Percentiles rank a stretch among this genome's conserved stretches.
Evolutionary conservation across 2,329 filamentous ascomycete species (phyloP).

Genomic region (Neofusicoccum laricinum): DNA sequence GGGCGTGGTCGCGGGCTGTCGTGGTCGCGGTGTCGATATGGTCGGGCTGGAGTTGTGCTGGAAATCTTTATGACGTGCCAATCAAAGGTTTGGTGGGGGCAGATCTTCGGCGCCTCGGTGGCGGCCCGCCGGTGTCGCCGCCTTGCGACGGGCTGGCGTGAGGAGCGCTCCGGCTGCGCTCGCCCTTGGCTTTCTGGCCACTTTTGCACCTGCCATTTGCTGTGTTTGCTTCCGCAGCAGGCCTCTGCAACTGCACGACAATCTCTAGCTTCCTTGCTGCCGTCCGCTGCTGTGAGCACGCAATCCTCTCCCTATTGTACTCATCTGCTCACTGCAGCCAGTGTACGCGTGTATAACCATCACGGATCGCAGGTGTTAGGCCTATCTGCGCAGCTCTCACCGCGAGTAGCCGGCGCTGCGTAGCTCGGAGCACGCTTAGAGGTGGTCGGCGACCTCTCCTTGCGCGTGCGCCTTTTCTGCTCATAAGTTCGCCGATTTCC

Average conservation of each 20-base stretch:
- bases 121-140: not conserved
- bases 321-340: conserved; percentile 4
- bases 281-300: conserved; percentile 8
- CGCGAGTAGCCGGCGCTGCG: conserved; percentile 13
- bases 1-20: not conserved
- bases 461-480: not conserved
- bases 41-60: not conserved
- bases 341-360: conserved; percentile 2
- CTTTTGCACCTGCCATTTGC: not conserved
- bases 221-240: not conserved
- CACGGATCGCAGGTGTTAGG: conserved; percentile 8
- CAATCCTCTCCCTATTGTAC: not conserved
- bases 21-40: not conserved
- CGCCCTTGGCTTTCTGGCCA: not conserved
- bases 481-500: not conserved
- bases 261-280: not conserved
- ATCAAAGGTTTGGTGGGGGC: not conserved
- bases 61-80: conserved; percentile 8
- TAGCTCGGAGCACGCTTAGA: conserved; percentile 1
- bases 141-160: not conserved
- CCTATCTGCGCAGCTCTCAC: conserved; percentile 2
- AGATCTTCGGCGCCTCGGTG: not conserved
- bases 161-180: not conserved
- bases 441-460: conserved; percentile 11
- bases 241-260: not conserved